Percentiles rank a stretch among this genome's conserved stretches.
Conservation (phyloP, 148 eudicot species). For the Camellia granthamiana region DNA sequence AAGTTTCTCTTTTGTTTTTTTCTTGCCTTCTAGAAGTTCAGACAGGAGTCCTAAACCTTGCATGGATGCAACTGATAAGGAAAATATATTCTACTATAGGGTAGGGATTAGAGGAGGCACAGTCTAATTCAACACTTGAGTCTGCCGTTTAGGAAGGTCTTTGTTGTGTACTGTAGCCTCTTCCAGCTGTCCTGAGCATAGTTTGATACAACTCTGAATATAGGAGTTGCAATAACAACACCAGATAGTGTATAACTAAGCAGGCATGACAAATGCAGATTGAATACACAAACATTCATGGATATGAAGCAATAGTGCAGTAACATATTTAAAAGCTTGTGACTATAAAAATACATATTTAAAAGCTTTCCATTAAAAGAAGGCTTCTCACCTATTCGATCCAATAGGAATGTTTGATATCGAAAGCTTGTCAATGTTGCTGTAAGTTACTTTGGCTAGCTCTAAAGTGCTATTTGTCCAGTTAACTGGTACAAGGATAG, state of each 20-base stretch:
- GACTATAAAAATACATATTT: too few species aligned
- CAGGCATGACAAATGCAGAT: not conserved
- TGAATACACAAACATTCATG: not conserved
- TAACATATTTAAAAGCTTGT: not conserved
- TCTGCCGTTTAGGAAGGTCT: too few species aligned
- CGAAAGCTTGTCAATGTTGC: conserved; percentile 81
- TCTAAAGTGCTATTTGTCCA: conserved; percentile 65
- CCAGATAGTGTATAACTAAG: not conserved
- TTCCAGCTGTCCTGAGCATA: not conserved
- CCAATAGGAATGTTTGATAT: conserved; percentile 68
- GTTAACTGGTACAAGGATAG: conserved; percentile 74
- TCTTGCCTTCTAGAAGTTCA: too few species aligned
- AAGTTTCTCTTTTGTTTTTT: too few species aligned
- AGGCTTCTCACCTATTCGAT: conserved; percentile 55
- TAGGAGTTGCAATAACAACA: not conserved
- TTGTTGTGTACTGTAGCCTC: too few species aligned
- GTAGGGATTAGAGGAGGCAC: too few species aligned
- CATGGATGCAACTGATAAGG: too few species aligned
- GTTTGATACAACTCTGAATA: not conserved
- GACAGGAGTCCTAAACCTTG: too few species aligned
- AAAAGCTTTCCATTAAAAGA: not conserved
- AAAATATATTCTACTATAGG: too few species aligned
- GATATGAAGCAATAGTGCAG: not conserved
- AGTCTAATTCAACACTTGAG: too few species aligned
- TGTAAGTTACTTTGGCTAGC: conserved; percentile 39